A percentile compares a stretch with the other conserved stretches of the same genome.
phyloP scores from a whole-genome alignment of 345 rosid genomes.

The Melaleuca quinquenervia region DNA sequence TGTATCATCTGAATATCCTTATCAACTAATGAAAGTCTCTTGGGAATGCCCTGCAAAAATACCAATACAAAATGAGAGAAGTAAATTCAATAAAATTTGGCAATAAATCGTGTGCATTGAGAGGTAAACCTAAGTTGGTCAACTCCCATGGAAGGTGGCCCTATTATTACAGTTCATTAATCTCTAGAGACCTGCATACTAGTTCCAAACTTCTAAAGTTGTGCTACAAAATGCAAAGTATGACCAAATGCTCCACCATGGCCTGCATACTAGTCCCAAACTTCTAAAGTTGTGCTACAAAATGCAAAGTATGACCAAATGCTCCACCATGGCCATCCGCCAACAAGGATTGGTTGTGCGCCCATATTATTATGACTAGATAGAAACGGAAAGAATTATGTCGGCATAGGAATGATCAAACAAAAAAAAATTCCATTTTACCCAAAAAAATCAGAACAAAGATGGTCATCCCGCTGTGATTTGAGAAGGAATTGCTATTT shows the following conservation, averaged over 20 bases:
- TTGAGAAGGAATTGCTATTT: background rate
- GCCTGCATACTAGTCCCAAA: background rate
- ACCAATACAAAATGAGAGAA: background rate
- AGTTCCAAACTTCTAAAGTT: no score
- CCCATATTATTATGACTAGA: background rate
- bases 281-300: no score
- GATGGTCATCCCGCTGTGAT: background rate
- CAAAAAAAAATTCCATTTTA: background rate
- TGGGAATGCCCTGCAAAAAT: background rate
- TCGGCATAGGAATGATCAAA: background rate
- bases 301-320: no score
- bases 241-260: background rate
- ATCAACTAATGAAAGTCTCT: background rate
- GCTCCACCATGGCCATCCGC: no score
- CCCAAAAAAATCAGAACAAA: fast-evolving
- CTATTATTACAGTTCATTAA: no score
- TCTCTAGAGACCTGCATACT: no score
- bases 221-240: background rate
- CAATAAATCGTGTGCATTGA: background rate
- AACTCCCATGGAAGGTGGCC: background rate
- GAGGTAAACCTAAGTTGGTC: background rate
- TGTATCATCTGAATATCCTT: background rate
- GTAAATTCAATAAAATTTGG: background rate
- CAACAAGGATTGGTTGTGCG: background rate
- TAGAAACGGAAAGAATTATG: no score